phyloP scores from a whole-genome alignment of 2,329 filamentous ascomycete species.

The Colletotrichum paranaense region DNA sequence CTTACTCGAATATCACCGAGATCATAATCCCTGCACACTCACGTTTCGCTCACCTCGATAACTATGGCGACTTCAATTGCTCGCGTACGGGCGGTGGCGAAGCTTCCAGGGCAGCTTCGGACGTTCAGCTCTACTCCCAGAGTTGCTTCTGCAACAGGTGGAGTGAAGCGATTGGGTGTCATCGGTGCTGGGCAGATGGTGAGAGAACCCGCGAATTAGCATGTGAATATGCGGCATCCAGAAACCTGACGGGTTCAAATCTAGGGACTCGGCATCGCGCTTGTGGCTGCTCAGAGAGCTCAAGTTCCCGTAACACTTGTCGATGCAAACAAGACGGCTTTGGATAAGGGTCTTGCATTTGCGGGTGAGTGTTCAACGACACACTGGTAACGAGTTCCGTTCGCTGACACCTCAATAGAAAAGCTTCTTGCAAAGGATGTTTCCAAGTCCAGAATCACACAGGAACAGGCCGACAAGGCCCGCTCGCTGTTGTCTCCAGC shows the following conservation, averaged over 20 bases:
- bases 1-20: neutral
- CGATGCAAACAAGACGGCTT: constrained; percentile 83
- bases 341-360: constrained; percentile 91
- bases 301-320: constrained; percentile 86
- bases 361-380: constrained; percentile 68
- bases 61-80: constrained; percentile 34
- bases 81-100: constrained; percentile 20
- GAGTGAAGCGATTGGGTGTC: constrained; percentile 90
- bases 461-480: constrained; percentile 80
- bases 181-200: constrained; percentile 98
- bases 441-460: constrained; percentile 84
- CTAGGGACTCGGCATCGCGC: constrained; percentile 93
- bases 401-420: constrained; percentile 62
- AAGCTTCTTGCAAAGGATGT: constrained; percentile 96
- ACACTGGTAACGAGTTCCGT: neutral
- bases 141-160: constrained; percentile 63
- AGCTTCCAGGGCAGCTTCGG: constrained; percentile 55
- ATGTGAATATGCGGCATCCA: constrained; percentile 46
- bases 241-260: constrained; percentile 37
- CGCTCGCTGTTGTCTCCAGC: constrained; percentile 76
- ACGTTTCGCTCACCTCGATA: constrained; percentile 16
- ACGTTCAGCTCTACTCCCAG: constrained; percentile 77
- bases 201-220: constrained; percentile 46
- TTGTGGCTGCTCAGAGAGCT: constrained; percentile 90
- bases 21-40: constrained; percentile 24